Percentiles rank a stretch among this genome's conserved stretches.
Conservation (phyloP, 208 protist species). For the Phytomonas francai region DNA sequence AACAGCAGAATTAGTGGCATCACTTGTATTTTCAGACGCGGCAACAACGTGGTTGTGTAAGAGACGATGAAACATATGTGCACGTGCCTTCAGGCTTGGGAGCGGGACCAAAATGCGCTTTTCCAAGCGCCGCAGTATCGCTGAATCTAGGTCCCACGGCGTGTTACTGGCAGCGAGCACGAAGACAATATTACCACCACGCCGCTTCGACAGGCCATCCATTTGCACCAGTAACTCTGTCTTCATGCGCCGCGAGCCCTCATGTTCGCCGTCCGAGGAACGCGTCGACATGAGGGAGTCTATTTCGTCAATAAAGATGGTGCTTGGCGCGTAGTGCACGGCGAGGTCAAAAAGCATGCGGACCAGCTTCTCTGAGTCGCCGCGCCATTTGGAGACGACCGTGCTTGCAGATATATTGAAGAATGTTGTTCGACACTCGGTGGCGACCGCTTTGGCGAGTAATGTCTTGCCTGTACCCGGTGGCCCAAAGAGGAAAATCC, state of each 20-base stretch:
- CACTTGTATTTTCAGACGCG: not conserved
- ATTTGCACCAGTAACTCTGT: conserved; percentile 92
- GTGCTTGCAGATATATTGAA: conserved; percentile 97
- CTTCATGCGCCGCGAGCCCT: conserved; percentile 90
- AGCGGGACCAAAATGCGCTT: conserved; percentile 89
- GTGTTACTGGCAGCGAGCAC: conserved; percentile 91
- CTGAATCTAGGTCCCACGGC: conserved; percentile 91
- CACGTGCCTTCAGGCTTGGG: conserved; percentile 58
- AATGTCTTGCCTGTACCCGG: conserved; percentile 98
- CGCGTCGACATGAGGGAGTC: conserved; percentile 95
- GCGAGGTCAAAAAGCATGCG: conserved; percentile 92
- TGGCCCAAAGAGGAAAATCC: conserved; percentile 94
- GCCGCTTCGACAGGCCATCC: conserved; percentile 84
- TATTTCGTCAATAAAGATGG: conserved; percentile 99
- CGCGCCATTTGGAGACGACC: conserved; percentile 96
- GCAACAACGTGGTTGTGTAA: conserved; percentile 22
- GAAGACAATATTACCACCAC: conserved; percentile 81
- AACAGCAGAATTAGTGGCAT: not conserved
- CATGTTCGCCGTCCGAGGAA: conserved; percentile 92
- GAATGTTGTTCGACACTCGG: conserved; percentile 97
- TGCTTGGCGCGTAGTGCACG: conserved; percentile 87
- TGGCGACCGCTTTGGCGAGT: conserved; percentile 94
- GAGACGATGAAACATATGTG: conserved; percentile 57
- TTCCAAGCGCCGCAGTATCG: conserved; percentile 87
- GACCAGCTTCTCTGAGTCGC: conserved; percentile 97